Percentiles rank a stretch among this genome's conserved stretches.
phyloP scores from a whole-genome alignment of 352 stramenopile genomes.

The Globisporangium sylvaticum region DNA sequence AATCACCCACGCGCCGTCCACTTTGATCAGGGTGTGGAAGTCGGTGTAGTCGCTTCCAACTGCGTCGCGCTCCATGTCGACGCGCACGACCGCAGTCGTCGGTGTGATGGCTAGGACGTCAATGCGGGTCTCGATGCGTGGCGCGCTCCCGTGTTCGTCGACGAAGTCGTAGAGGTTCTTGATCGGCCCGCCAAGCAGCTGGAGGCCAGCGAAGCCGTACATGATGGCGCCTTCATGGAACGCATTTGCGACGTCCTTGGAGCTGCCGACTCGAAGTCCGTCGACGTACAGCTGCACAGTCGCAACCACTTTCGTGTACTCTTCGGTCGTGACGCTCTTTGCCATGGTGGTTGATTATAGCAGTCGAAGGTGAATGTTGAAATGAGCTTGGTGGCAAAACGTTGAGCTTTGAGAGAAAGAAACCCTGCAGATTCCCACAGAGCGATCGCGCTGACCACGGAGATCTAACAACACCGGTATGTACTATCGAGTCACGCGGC shows the following conservation, averaged over 20 bases:
- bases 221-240: conserved; percentile 9
- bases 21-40: neutral
- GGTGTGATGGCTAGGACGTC: conserved; percentile 8
- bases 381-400: neutral
- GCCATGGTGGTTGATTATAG: conserved; percentile 1
- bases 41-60: neutral
- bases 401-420: neutral
- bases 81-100: conserved; percentile 8
- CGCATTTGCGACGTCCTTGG: neutral
- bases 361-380: neutral
- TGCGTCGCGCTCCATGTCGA: conserved; percentile 9
- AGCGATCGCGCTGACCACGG: too few species aligned
- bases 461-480: too few species aligned
- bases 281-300: conserved; percentile 5
- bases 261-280: conserved; percentile 5
- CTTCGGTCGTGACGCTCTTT: conserved; percentile 10
- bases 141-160: neutral
- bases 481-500: too few species aligned
- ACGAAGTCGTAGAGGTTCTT: conserved; percentile 11
- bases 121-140: neutral
- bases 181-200: neutral
- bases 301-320: neutral
- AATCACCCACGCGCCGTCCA: neutral
- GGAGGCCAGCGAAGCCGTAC: neutral
- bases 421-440: neutral